Base-by-base conservation (phyloP, 1,284 basidiomycete genomes). In the Tranzscheliella williamsii region DNA sequence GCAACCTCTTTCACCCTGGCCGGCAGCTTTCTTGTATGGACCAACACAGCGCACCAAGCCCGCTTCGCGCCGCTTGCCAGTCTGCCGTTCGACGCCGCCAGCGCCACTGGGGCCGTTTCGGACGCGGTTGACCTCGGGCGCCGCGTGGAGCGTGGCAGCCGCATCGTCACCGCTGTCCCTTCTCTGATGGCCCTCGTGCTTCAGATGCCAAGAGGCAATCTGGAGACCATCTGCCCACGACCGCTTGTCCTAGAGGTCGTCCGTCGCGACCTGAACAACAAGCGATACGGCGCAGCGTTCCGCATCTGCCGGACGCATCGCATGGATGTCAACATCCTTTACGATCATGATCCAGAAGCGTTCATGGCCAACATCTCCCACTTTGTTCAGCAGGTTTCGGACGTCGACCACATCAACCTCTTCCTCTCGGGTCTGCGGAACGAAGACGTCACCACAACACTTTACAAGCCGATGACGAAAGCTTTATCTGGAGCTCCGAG, bases 151-250 rank as follows among this genome's bases (percentile, higher is more conserved):
- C 69, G 75, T 2, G 75, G 75, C 22, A 67, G 68, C 37, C 56
- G 68, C 7, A 73, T 77, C 24, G 71, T 77, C 24, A 63, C 64
- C 3, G 64, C 75, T 1, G 65, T 73, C 15, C 67, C 75, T 4
- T 64, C 63, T 56, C 81, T 85, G 7, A 97, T 95, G 90, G 87
- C 72, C 16, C 52, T 77, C 11, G 61, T 98, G 1, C 80, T 99
- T 12, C 95, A 99, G 80, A 98, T 98, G 92, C 95, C 94, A 0
- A 81, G 95, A 64, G 95, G 95, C 0, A 98, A 98, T 78, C 77
- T 99, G 43, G 95, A 99, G 81, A 96, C 91, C 0, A 87, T 98
- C 46, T 90, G 88, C 69, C 95, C 95, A 1, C 82, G 95, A 24
- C 89, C 94, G 1, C 80, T 99, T 54, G 92, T 97, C 3, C 85